Percentiles rank a stretch among this genome's conserved stretches.
Conservation (phyloP, 2,329 filamentous ascomycete species). For the Cryphonectria radicalis region DNA sequence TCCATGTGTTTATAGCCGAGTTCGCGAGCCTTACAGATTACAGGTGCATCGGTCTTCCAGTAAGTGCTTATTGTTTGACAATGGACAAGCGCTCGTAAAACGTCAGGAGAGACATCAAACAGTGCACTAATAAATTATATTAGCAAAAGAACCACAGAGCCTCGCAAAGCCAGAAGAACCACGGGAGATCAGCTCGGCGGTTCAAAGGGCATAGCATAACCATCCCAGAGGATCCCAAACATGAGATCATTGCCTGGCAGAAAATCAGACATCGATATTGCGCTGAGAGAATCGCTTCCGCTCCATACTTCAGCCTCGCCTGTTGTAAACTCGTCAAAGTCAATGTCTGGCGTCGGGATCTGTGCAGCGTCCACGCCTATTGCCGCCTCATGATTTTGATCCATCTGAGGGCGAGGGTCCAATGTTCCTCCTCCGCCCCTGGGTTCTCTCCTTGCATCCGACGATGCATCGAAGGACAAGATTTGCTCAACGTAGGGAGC, state of each 20-base stretch:
- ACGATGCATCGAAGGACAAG: conserved; percentile 19
- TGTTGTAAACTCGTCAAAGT: neutral
- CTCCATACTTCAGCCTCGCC: conserved; percentile 15
- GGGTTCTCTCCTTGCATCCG: conserved; percentile 9
- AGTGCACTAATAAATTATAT: neutral
- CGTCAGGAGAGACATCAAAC: neutral
- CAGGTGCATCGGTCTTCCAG: neutral
- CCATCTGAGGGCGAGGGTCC: no score
- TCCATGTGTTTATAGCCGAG: neutral
- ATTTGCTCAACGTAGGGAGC: conserved; percentile 21
- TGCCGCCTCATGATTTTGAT: neutral
- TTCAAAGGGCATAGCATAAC: conserved; percentile 18
- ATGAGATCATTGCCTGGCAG: conserved; percentile 22
- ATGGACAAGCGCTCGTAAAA: neutral
- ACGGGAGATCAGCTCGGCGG: neutral
- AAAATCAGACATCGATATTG: conserved; percentile 17
- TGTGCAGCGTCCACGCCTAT: neutral
- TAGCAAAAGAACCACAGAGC: neutral
- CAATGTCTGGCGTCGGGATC: conserved; percentile 16
- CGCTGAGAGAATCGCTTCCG: conserved; percentile 19
- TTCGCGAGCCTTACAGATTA: neutral
- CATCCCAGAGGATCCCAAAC: conserved; percentile 25
- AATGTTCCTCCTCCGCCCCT: neutral
- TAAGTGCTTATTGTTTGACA: no score
- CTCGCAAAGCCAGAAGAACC: neutral